Evolutionary conservation across 192 early-diverging fungal genomes (phyloP).

Genomic region (Polychytrium aggregatum): DNA sequence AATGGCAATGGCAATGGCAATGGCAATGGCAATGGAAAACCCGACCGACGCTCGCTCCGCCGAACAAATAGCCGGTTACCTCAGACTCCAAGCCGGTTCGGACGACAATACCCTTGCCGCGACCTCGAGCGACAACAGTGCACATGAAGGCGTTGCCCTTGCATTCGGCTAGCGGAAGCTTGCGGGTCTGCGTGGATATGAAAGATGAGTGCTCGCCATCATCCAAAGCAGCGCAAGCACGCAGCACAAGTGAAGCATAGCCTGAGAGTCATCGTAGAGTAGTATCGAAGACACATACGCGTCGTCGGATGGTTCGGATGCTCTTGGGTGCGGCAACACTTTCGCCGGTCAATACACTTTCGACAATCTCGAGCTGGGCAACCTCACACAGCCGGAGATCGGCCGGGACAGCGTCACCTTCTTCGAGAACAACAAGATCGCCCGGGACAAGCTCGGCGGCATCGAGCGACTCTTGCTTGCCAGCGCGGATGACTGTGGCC

Average conservation of each 20-base stretch:
- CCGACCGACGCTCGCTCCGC: too few species aligned
- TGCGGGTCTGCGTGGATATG: constrained; percentile 38
- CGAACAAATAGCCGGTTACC: constrained; percentile 10
- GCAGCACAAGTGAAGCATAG: too few species aligned
- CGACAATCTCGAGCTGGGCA: constrained; percentile 84
- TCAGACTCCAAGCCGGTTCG: constrained; percentile 79
- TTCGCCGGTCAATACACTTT: constrained; percentile 89
- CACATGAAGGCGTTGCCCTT: constrained; percentile 96
- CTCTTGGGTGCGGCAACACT: constrained; percentile 70
- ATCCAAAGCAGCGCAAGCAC: too few species aligned
- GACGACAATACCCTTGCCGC: constrained; percentile 86
- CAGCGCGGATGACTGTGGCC: constrained; percentile 76
- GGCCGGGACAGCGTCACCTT: constrained; percentile 88
- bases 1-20: constrained; percentile 3
- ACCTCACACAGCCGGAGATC: constrained; percentile 74
- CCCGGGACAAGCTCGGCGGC: constrained; percentile 77
- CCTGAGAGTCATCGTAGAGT: too few species aligned
- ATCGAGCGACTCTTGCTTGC: constrained; percentile 56
- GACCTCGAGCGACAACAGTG: constrained; percentile 79
- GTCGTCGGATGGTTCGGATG: constrained; percentile 50
- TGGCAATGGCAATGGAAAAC: not conserved
- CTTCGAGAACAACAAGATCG: constrained; percentile 83
- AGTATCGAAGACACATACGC: constrained; percentile 23
- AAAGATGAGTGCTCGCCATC: too few species aligned
- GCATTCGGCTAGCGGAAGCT: constrained; percentile 79